Base-by-base conservation (phyloP, 805 yeast species). In the Kuraishia capsulata region DNA sequence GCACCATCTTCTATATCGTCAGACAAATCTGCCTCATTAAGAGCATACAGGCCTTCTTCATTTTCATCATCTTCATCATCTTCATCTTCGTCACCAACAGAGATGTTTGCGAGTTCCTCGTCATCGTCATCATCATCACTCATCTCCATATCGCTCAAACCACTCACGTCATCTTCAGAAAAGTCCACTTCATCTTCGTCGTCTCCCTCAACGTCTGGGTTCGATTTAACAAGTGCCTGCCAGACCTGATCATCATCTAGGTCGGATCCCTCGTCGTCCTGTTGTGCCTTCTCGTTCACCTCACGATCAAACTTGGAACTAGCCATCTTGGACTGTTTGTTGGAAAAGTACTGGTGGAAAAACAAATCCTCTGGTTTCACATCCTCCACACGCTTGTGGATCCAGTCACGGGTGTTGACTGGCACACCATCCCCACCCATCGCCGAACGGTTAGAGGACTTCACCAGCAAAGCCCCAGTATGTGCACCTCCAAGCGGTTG, bases 401-500 rank as follows among this genome's bases (percentile, higher is more conserved):
- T 62, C 97, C 97, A 90, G 56, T 88, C 81, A 48, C 81, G 80
- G 5, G 92, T 74, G 53, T 89, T 88, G 3, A 75, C 94, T 2
- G 97, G 96, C 11, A 71, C 54, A n/a, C 67, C 73, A 3, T 57
- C 57, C 13, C 48, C 53, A 21, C 53, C 48, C 14, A 53, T 48
- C 4, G 46, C 46, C 23, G 39, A 39, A 25, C 49, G 54, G 44
- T 64, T 69, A 4, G 85, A 73, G n/a, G 86, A 76, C 50, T 67
- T 78, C 10, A 83, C 85, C 47, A 83, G 66, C 38, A 82, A 61
- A 4, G 79, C 64, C 8, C 83, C 85, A 17, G 85, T 79, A 44
- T 81, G 83, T 1, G 78, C 71, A 45, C 96, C 97, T 33, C 94
- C 88, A 46, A 92, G 68, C 37, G 98, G 97, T 67, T 92, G 98